Percentiles rank a stretch among this genome's conserved stretches.
Conservation (phyloP, 495 filamentous ascomycete genomes). For the Talaromyces nanjingensis region DNA sequence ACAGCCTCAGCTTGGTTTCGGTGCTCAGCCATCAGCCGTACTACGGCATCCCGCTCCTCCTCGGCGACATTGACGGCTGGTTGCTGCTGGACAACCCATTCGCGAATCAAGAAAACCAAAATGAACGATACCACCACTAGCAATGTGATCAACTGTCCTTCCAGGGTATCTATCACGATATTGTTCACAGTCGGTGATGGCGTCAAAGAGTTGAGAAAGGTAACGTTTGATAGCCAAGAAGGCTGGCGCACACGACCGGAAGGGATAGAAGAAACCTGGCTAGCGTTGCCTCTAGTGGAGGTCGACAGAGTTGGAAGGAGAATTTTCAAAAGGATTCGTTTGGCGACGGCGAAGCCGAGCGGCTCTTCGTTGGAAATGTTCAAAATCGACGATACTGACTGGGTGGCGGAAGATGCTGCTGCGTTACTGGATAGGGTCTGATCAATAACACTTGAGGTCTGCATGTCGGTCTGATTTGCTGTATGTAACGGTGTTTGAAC, state of each 20-base stretch:
- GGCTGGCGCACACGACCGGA: conserved; percentile 28
- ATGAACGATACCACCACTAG: conserved; percentile 89
- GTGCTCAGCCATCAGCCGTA: conserved; percentile 35
- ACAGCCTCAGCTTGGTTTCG: conserved; percentile 19
- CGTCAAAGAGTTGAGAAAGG: conserved; percentile 66
- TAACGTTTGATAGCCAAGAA: conserved; percentile 61
- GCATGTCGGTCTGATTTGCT: conserved; percentile 15
- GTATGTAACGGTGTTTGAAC: not conserved
- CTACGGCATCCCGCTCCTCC: conserved; percentile 40
- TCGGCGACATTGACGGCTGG: conserved; percentile 59
- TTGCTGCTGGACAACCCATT: conserved; percentile 98
- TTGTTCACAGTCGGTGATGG: conserved; percentile 67
- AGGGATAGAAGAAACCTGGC: conserved; percentile 17
- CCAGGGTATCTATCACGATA: conserved; percentile 72
- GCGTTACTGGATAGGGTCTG: conserved; percentile 16
- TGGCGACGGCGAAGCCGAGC: conserved; percentile 39
- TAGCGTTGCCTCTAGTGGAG: conserved; percentile 12
- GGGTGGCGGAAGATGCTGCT: conserved; percentile 19
- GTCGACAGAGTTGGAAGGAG: conserved; percentile 34
- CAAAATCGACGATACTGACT: conserved; percentile 33
- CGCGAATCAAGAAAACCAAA: conserved; percentile 86
- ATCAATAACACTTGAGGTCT: conserved; percentile 29
- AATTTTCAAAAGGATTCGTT: conserved; percentile 31
- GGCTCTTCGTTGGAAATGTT: conserved; percentile 42
- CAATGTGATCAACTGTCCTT: conserved; percentile 89